These are phyloP conservation scores for Candida odintsovae DNA, from an alignment of 805 yeast species.

Conservation along the genomic window DNA sequence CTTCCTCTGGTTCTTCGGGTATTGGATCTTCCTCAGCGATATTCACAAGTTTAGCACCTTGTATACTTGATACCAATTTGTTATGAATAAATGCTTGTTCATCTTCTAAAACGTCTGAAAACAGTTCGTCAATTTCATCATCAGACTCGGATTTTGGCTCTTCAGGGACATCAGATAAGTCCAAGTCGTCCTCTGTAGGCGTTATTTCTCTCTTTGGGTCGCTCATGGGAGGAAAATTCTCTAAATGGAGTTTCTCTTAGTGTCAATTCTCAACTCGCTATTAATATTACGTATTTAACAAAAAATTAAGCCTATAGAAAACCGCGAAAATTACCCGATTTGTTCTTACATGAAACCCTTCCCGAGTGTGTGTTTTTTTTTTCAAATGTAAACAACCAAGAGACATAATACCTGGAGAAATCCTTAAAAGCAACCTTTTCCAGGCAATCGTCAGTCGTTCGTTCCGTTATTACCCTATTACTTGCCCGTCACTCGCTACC, in stretches of 20 bases:
- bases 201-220: background rate
- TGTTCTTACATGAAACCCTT: background rate
- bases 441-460: too few relatives aligned
- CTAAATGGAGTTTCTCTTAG: background rate
- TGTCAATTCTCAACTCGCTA: too few relatives aligned
- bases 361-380: too few relatives aligned
- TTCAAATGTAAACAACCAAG: too few relatives aligned
- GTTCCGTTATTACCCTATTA: too few relatives aligned
- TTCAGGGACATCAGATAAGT: conserved; percentile 26
- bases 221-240: background rate
- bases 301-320: too few relatives aligned
- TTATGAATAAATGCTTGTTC: conserved; percentile 16
- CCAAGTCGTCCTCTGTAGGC: conserved; percentile 17
- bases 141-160: conserved; percentile 19
- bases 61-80: conserved; percentile 6
- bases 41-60: background rate
- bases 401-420: too few relatives aligned
- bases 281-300: too few relatives aligned
- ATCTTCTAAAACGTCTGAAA: conserved; percentile 13
- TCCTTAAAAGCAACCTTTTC: too few relatives aligned
- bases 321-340: background rate
- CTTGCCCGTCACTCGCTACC: background rate
- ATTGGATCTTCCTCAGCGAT: conserved; percentile 23
- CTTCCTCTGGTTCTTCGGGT: conserved; percentile 23
- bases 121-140: conserved; percentile 6